Base-by-base conservation (phyloP, 2,329 filamentous ascomycete species). In the Trichoderma koningii region DNA sequence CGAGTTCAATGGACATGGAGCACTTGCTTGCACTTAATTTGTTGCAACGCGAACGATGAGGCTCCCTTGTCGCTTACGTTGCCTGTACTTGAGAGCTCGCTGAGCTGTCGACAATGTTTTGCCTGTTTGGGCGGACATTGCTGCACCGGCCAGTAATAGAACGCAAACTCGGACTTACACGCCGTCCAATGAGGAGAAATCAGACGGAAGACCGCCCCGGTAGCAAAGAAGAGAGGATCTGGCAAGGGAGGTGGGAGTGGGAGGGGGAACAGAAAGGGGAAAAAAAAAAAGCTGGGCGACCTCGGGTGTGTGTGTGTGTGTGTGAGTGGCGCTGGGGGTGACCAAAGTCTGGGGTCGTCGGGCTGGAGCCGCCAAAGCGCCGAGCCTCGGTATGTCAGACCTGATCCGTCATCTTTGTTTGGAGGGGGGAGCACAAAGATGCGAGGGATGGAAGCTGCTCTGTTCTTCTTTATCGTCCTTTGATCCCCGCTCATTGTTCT, bases 331-430 rank as follows among this genome's bases (percentile, higher is more conserved):
- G 34, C 34, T 38, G 34, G 34, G 12, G 12, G 3, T 7, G 7
- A 30, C 5, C 7, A 64, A 56, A 64, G 50, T 42, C 62, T 28
- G 62, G 62, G 62, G 60, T 63, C 51, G 38, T 4, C n/a, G 30
- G 30, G 30, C 28, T 44, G 34, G 47, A 21, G 38, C 47, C 52
- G 38, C 21, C 14, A 50, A 38, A 53, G 28, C 52, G 51, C 51
- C 42, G 64, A 64, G 60, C 64, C 64, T 66, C 59, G 59, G 64
- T 21, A 66, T 30, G 59, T 63, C 51, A 56, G 59, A 52, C 23
- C 5, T 60, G 34, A n/a, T 38, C 57, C 45, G 38, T 28, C 34
- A 21, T 45, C 21, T 19, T 21, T 23, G 2, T 23, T 5, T 21
- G 26, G 19, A 12, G 26, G 26, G 19, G 41, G 14, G 26, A 47